phyloP scores from a whole-genome alignment of 176 grass and related monocot species.

The Alopecurus myosuroides region DNA sequence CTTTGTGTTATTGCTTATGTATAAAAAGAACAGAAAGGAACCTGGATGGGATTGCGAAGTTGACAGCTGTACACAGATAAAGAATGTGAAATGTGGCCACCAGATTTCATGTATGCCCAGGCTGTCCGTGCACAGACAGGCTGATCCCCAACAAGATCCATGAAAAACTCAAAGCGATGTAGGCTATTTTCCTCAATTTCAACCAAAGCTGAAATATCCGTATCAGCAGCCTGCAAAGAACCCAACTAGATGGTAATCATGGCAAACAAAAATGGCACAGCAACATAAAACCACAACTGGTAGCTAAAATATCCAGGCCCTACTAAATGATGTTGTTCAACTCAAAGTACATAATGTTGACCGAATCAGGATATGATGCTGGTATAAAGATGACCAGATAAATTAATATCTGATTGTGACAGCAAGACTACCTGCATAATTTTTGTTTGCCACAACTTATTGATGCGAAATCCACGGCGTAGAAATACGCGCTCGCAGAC shows the following conservation, averaged over 20 bases:
- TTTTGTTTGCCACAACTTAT: conserved; percentile 98
- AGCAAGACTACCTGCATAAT: conserved; percentile 81
- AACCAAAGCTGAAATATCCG: conserved; percentile 95
- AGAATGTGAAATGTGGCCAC: conserved; percentile 95
- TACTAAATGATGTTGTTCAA: not conserved
- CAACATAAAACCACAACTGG: no score
- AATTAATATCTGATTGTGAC: not conserved
- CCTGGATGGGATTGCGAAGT: conserved; percentile 92
- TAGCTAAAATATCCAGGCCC: conserved; percentile 1
- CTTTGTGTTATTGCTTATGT: not conserved
- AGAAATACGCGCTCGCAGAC: conserved; percentile 83
- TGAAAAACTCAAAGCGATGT: conserved; percentile 98
- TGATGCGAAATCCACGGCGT: conserved; percentile 79
- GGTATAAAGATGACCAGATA: not conserved
- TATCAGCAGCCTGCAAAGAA: conserved; percentile 80
- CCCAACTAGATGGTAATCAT: conserved; percentile 21
- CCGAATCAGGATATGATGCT: not conserved
- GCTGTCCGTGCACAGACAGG: conserved; percentile 96
- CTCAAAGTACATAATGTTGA: not conserved
- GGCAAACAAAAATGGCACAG: no score
- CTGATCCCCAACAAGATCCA: conserved; percentile 95
- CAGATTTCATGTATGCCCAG: conserved; percentile 92
- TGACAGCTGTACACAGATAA: conserved; percentile 96
- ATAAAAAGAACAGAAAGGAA: conserved; percentile 29
- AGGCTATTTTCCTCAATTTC: conserved; percentile 98